Evolutionary conservation across 768 basidiomycete species (phyloP), one percentile per base, ranked within the genome.

Genomic region (Phlegmacium glaucopus): DNA sequence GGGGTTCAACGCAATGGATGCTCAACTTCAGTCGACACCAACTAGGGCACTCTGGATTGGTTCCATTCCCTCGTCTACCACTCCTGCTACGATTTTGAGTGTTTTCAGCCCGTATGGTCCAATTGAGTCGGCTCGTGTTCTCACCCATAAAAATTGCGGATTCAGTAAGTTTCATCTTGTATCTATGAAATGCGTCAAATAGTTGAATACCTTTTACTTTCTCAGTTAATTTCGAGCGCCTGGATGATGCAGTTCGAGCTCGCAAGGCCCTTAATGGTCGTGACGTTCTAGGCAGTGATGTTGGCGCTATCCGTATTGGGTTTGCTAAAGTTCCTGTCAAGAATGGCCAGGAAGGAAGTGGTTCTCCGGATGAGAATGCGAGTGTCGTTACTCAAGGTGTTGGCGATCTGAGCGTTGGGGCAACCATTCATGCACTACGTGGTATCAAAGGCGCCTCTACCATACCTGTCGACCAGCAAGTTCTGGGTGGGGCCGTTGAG

Each of bases 11-110:
- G 81, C 82, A 41, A 79, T 91, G 77, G 91, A 92, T 52, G 84
- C 87, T 8, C 90, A 93, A 63, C 68, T 92, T 17, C 93, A 94
- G 64, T 87, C 88, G 8, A 85, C 89, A 34, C 96, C 96, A 4
- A 97, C 96, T 1, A 76, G 96, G 48, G 95, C 95, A 1, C 77
- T 98, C 16, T 99, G 96, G 95, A 90, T 99, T 59, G 96, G 96
- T 5, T 93, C 90, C 36, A 96, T 99, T 58, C 96, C 96, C 9
- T 88, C 88, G 3, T 90, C 89, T 3, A 97, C 95, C 9, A 96
- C 93, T 5, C 92, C 96, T 7, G 90, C 90, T 2, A 94, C 92
- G 2, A 89, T 99, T 54, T 68, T 97, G 43, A 94, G 92, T 57
- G 90, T 99, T 35, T 99, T 99, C 64, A 93, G 93, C 58, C 93